Evolutionary conservation across 495 filamentous ascomycete genomes (phyloP).

Genomic region (Xeromyces bisporus): DNA sequence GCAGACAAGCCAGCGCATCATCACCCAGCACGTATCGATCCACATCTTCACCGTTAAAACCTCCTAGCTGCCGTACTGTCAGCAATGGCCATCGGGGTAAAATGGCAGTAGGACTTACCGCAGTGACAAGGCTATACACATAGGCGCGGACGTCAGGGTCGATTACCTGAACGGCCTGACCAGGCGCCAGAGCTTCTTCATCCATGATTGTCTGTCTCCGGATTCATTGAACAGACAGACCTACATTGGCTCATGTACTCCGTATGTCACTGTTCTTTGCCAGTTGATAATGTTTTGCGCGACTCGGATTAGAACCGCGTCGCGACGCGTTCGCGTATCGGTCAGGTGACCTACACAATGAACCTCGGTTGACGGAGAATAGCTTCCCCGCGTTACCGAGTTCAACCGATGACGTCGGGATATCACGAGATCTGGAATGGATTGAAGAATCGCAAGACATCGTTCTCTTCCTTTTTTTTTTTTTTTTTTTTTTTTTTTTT

Average conservation of each 20-base stretch:
- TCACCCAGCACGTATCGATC: slow-evolving; percentile 81
- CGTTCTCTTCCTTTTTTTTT: neutral
- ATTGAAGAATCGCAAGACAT: too few species aligned
- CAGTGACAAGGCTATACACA: slow-evolving; percentile 79
- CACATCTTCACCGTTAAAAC: slow-evolving; percentile 62
- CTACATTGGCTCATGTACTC: neutral
- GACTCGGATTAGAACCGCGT: too few species aligned
- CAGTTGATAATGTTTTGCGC: too few species aligned
- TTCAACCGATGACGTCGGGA: slow-evolving; percentile 28
- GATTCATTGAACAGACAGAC: neutral
- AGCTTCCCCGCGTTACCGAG: slow-evolving; percentile 17
- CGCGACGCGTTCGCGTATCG: too few species aligned
- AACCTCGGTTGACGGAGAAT: slow-evolving; percentile 18
- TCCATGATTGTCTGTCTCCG: slow-evolving; percentile 18
- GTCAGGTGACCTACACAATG: too few species aligned
- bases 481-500: slow-evolving; percentile 2
- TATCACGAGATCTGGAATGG: too few species aligned
- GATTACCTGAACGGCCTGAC: slow-evolving; percentile 34
- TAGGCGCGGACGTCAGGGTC: slow-evolving; percentile 83
- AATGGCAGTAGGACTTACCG: slow-evolving; percentile 36
- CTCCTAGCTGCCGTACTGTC: slow-evolving; percentile 52
- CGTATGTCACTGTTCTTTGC: too few species aligned
- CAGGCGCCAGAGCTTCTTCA: slow-evolving; percentile 19
- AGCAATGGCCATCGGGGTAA: slow-evolving; percentile 5
- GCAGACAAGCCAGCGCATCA: slow-evolving; percentile 78